These are phyloP conservation scores for Thelephora ganbajun DNA, from an alignment of 768 basidiomycete species.

Conservation along the genomic window DNA sequence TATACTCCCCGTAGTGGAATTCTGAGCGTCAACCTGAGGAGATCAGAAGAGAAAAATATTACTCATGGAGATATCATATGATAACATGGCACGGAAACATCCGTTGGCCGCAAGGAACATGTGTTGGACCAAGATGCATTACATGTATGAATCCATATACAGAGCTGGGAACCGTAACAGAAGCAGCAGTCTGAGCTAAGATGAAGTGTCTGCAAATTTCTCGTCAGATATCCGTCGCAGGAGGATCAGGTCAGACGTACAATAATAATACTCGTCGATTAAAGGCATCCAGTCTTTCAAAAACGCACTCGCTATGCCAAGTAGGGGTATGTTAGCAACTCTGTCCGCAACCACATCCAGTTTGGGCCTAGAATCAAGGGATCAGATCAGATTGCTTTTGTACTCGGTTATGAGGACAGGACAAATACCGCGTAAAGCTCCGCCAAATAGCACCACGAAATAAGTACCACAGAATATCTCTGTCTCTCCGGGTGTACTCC, in stretches of 20 bases:
- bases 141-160: constrained; percentile 4
- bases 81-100: too few species aligned
- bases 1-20: too few species aligned
- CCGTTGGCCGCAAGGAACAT: not conserved
- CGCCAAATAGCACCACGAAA: constrained; percentile 81
- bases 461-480: constrained; percentile 73
- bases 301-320: constrained; percentile 57
- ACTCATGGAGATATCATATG: too few species aligned
- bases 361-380: constrained; percentile 43
- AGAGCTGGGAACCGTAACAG: not conserved
- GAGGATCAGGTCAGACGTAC: constrained; percentile 29
- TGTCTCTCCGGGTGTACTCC: constrained; percentile 75
- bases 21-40: too few species aligned
- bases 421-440: constrained; percentile 48
- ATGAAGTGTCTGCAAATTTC: constrained; percentile 24
- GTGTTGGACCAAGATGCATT: not conserved
- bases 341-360: constrained; percentile 46
- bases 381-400: not conserved
- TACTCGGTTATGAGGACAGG: constrained; percentile 2
- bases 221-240: not conserved
- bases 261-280: constrained; percentile 86
- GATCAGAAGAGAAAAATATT: too few species aligned
- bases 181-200: constrained; percentile 17
- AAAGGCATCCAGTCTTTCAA: constrained; percentile 79
- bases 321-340: constrained; percentile 41